A percentile compares a stretch with the other conserved stretches of the same genome.
Conservation (phyloP, 2,329 filamentous ascomycete genomes). For the Aspergillus sp. region DNA sequence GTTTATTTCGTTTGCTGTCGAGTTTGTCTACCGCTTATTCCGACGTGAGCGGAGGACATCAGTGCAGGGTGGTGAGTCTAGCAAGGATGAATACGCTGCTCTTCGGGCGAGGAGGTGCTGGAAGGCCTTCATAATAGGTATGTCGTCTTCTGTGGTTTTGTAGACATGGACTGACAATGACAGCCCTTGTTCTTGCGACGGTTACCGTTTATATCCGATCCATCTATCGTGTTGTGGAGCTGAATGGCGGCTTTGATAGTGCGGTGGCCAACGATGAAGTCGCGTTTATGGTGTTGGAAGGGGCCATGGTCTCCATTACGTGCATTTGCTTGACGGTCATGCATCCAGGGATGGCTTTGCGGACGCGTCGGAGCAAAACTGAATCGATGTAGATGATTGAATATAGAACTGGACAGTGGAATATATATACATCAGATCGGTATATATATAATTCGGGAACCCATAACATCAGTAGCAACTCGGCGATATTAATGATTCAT, state of each 20-base stretch:
- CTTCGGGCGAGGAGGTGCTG: not conserved
- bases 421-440: too few species aligned
- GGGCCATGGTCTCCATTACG: constrained; percentile 52
- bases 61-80: not conserved
- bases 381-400: too few species aligned
- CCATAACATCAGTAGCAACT: too few species aligned
- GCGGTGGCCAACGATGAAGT: constrained; percentile 50
- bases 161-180: too few species aligned
- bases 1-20: constrained; percentile 48
- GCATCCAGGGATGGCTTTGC: not conserved
- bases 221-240: constrained; percentile 51
- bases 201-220: constrained; percentile 50
- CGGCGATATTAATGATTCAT: too few species aligned
- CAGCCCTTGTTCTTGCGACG: constrained; percentile 32
- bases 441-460: too few species aligned
- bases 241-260: constrained; percentile 48
- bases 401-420: too few species aligned
- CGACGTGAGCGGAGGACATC: not conserved
- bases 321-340: constrained; percentile 25
- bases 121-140: not conserved
- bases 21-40: constrained; percentile 49
- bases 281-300: constrained; percentile 53
- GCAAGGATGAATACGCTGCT: not conserved
- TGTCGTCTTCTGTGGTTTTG: not conserved
- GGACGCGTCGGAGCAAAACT: too few species aligned